These are phyloP conservation scores for Penicillium roqueforti DNA, from an alignment of 495 filamentous ascomycete species.

Conservation along the genomic window DNA sequence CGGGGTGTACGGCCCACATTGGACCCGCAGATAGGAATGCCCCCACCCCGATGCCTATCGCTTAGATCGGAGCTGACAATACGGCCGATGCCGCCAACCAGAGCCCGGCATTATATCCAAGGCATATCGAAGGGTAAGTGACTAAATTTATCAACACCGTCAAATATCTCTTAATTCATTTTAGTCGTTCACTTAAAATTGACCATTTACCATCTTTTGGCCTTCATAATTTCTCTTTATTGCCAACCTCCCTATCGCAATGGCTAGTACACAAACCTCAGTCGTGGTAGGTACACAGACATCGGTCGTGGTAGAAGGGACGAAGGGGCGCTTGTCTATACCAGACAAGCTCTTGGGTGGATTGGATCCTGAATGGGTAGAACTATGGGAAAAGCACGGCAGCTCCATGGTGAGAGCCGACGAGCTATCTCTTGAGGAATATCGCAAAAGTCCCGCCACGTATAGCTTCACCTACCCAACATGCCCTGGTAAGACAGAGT, in stretches of 20 bases:
- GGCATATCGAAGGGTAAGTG: background rate
- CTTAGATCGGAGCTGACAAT: background rate
- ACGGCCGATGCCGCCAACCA: slow-evolving; percentile 4
- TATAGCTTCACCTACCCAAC: slow-evolving; percentile 33
- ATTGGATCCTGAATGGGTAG: slow-evolving; percentile 18
- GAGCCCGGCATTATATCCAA: background rate
- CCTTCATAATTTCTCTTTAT: background rate
- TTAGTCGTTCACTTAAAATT: background rate
- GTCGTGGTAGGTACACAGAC: background rate
- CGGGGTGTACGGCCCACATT: background rate
- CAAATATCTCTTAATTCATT: background rate
- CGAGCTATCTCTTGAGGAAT: slow-evolving; percentile 28
- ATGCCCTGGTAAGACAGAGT: slow-evolving; percentile 25
- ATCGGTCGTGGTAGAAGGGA: background rate
- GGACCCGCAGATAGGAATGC: slow-evolving; percentile 3
- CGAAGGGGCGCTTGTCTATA: slow-evolving; percentile 4
- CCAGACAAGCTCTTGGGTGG: slow-evolving; percentile 14
- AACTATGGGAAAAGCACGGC: slow-evolving; percentile 17
- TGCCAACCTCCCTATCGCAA: background rate
- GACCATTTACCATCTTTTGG: no score
- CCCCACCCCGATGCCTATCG: slow-evolving; percentile 4
- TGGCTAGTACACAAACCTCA: background rate
- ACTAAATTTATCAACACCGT: background rate
- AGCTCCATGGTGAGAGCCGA: slow-evolving; percentile 17
- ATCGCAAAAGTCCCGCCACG: slow-evolving; percentile 31